phyloP scores from a whole-genome alignment of 2,329 filamentous ascomycete species.

The Beauveria sp. region DNA sequence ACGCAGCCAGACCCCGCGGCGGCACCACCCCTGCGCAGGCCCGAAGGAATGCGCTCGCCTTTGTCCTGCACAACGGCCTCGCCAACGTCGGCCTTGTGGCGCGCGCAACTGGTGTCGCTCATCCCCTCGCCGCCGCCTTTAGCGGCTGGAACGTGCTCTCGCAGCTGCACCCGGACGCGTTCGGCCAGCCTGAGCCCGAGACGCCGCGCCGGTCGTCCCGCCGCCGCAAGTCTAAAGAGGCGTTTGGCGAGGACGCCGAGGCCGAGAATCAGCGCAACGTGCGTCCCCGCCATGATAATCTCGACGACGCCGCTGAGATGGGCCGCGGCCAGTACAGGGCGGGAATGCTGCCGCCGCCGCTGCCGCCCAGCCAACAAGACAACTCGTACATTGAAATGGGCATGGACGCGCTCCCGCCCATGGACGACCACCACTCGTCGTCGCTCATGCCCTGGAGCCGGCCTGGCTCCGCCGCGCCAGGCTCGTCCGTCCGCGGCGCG shows the following conservation, averaged over 20 bases:
- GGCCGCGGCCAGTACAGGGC: slow-evolving; percentile 18
- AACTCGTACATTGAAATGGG: slow-evolving; percentile 55
- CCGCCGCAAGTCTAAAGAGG: slow-evolving; percentile 36
- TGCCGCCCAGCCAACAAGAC: slow-evolving; percentile 18
- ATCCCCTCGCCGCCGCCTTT: slow-evolving; percentile 37
- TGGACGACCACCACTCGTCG: slow-evolving; percentile 58
- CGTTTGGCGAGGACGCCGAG: slow-evolving; percentile 31
- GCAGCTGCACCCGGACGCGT: not conserved
- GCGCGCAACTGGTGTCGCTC: slow-evolving; percentile 21
- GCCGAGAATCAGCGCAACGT: not conserved
- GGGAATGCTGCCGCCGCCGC: slow-evolving; percentile 19
- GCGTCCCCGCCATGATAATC: not conserved
- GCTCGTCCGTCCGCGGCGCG: slow-evolving; percentile 33
- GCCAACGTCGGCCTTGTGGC: slow-evolving; percentile 21
- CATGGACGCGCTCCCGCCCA: slow-evolving; percentile 55
- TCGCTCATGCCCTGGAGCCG: slow-evolving; percentile 47
- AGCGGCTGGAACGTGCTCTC: slow-evolving; percentile 23
- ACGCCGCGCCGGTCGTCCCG: slow-evolving; percentile 16
- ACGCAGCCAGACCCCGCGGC: slow-evolving; percentile 18
- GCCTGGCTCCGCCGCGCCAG: slow-evolving; percentile 34
- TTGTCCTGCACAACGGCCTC: slow-evolving; percentile 28
- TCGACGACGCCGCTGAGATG: slow-evolving; percentile 21
- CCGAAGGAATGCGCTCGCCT: slow-evolving; percentile 26
- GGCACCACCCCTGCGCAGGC: slow-evolving; percentile 26
- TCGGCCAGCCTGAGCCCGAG: slow-evolving; percentile 25